Evolutionary conservation across 306 rosid species (phyloP), one percentile per base, ranked within the genome.

Genomic region (Mimosa bimucronata): DNA sequence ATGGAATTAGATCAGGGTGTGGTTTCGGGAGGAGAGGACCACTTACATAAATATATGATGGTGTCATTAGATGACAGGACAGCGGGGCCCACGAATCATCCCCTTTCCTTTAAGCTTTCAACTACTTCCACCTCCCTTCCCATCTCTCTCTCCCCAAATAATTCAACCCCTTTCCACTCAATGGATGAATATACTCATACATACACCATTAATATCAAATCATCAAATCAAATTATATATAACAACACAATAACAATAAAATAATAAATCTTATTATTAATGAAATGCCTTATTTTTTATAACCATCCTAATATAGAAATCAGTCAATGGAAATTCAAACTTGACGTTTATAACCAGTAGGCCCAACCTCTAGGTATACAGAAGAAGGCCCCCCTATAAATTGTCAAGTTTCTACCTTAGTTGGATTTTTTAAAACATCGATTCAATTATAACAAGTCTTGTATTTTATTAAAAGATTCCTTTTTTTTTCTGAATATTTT

Each of bases 121-220:
- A 90, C 97, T n/a, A 85, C 88, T 81, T 57, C 96, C 31, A 0
- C 16, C 65, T 9, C 16, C 15, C 0, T 7, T 34, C 38, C 38
- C 38, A 34, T 34, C 29, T 55, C 5, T 55, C 29, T 21, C 62
- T 55, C 7, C 62, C 23, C n/a, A n/a, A 55, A 55, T 55, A 55
- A 55, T 55, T 55, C 29, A 53, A 7, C 9, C 25, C 60, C 25
- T 1, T 2, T 52, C 60, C 2, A 18, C 2, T 19, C 25, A n/a
- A 19, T 53, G 0, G 18, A 53, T 19, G 25, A n/a, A 19, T 53
- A 2, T 53, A 53, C n/a, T n/a, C 26, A 53, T 50, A 5, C 19
- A 6, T n/a, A 34, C 38, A 3, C 38, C 26, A 53, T 16, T 16
- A 1, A 48, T 16, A 48, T 48, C 57, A 3, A 44, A n/a, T n/a